These are phyloP conservation scores for Dictyostelium capitatum DNA, from an alignment of 78 protist species.

Conservation along the genomic window DNA sequence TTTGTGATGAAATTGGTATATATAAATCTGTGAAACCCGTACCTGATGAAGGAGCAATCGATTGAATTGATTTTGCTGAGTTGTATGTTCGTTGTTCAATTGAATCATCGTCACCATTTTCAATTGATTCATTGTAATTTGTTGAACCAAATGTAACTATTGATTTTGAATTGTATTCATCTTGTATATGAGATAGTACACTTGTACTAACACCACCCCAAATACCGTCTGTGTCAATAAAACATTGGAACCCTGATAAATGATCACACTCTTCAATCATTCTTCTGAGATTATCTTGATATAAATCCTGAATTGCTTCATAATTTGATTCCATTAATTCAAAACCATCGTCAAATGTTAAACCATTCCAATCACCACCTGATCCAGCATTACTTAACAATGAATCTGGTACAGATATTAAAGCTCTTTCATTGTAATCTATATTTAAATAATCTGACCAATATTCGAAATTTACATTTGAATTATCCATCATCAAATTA, in stretches of 20 bases:
- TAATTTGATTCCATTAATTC: neutral
- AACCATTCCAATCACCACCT: neutral
- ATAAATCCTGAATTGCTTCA: neutral
- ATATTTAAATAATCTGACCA: constrained; percentile 68
- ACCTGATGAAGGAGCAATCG: neutral
- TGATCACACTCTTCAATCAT: constrained; percentile 62
- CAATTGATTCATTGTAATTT: neutral
- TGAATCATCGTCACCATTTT: neutral
- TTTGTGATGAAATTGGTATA: constrained; percentile 45
- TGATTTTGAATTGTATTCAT: constrained; percentile 40
- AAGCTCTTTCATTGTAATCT: constrained; percentile 4
- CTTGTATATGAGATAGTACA: neutral
- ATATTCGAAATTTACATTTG: constrained; percentile 30
- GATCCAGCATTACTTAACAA: neutral
- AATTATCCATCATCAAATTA: constrained; percentile 1
- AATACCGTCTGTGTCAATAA: constrained; percentile 40
- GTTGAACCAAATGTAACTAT: constrained; percentile 13
- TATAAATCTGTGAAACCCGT: neutral
- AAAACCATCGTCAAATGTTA: constrained; percentile 27
- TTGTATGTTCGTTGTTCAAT: constrained; percentile 28
- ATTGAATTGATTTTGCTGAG: neutral
- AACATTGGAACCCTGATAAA: constrained; percentile 40
- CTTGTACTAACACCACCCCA: constrained; percentile 69
- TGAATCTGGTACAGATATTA: constrained; percentile 21
- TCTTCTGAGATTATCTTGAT: constrained; percentile 56